Conservation (phyloP, 495 filamentous ascomycete genomes). For the Talaromyces trachyspermus region DNA sequence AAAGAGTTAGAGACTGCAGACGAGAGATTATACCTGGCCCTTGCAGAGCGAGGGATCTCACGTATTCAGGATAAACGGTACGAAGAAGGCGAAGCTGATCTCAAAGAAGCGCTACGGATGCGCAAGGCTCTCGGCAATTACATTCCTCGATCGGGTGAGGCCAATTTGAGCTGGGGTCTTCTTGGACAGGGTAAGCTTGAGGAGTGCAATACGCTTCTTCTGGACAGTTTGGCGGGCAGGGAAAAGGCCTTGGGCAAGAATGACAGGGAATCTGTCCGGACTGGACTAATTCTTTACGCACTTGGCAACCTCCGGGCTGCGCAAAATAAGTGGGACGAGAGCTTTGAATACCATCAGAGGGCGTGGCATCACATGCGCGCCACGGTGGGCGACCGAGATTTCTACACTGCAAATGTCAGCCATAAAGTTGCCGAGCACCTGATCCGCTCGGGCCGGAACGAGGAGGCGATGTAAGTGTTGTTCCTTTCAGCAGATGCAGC, state of each 20-base stretch:
- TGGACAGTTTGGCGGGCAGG: slow-evolving; percentile 10
- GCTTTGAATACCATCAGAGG: slow-evolving; percentile 17
- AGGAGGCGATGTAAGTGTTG: slow-evolving; percentile 18
- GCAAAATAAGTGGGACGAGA: slow-evolving; percentile 17
- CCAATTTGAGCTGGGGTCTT: slow-evolving; percentile 1
- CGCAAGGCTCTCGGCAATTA: slow-evolving; percentile 10
- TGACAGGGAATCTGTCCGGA: slow-evolving; percentile 18
- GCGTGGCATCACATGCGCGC: slow-evolving; percentile 15
- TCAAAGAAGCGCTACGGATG: slow-evolving; percentile 5
- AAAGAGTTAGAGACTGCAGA: slow-evolving; percentile 7
- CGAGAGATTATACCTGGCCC: slow-evolving; percentile 12
- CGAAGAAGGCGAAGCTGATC: slow-evolving; percentile 1
- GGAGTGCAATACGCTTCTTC: neutral
- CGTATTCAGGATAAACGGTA: neutral
- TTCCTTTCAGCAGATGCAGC: neutral
- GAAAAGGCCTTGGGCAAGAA: slow-evolving; percentile 12
- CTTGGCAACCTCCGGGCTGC: slow-evolving; percentile 19
- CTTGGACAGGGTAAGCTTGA: slow-evolving; percentile 2
- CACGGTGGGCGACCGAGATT: slow-evolving; percentile 21
- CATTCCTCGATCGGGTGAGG: slow-evolving; percentile 10
- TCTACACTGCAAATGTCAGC: slow-evolving; percentile 16
- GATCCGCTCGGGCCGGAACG: slow-evolving; percentile 12
- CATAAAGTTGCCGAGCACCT: slow-evolving; percentile 26
- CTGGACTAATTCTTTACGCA: slow-evolving; percentile 22
- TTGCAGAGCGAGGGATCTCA: slow-evolving; percentile 10